Base-by-base conservation (phyloP, 2,329 filamentous ascomycete genomes). In the Sporothrix mexicana region DNA sequence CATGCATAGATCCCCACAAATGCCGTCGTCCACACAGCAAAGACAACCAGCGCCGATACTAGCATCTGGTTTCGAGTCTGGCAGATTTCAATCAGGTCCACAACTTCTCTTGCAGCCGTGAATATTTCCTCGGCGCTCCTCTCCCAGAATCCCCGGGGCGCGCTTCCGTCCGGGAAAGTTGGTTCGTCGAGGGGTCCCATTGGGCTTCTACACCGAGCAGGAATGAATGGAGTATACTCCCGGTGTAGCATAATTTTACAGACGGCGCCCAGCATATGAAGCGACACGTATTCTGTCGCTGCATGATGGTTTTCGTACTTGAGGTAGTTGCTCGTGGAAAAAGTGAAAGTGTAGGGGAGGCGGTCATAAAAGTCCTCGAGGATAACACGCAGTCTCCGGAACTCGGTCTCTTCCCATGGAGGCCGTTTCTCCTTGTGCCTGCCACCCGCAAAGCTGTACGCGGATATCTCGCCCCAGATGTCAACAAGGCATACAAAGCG, bases 221-320 rank as follows among this genome's bases (percentile, higher is more conserved):
- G 88, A 17, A 91, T 85, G 77, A 91, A 92, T 0, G 90, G 90
- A 36, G 92, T 85, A 74, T 90, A 92, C 78, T 92, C 90, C 74
- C 91, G 85, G 77, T 92, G 89, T 41, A 93, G 83, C 82, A 92
- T 88, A 74, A 93, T 90, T 72, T 87, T 85, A 78, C 89, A 92
- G 1, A 93, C 83, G 1, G 87, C 86, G 73, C 88, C 87, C 0
- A 92, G 85, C 76, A 90, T 89, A 77, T 93, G 91, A 71, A 93
- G 82, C 3, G 91, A 85, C 10, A 90, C 87, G 77, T 91, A 93
- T 8, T 87, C 86, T 62, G 89, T 90, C 1, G 88, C 88, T 1
- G 88, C 88, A 57, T 88, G 85, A 71, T 88, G 85, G 74, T 88
- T 88, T 76, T 92, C 89, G 77, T 93, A 90, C 30, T 87, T 88